phyloP scores from a whole-genome alignment of 371 early-diverging fungal genomes.

The Haplosporangium sp. region DNA sequence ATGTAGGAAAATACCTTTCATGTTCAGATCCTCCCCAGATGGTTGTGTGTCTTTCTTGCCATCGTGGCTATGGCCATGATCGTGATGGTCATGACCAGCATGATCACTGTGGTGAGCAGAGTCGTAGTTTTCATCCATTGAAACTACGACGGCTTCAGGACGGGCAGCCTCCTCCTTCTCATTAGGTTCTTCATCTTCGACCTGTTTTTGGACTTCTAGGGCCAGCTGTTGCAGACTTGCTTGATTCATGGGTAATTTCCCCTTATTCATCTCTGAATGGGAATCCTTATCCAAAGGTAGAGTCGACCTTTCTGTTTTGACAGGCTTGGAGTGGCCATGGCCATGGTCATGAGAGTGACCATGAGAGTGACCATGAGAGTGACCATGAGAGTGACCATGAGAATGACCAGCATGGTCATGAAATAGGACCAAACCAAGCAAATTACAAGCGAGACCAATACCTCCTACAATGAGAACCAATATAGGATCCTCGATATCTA shows the following conservation, averaged over 20 bases:
- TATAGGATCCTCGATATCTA: constrained; percentile 76
- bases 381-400: constrained; percentile 55
- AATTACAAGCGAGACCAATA: constrained; percentile 86
- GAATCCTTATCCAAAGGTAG: too few relatives aligned
- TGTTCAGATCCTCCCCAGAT: constrained; percentile 77
- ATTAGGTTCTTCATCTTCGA: constrained; percentile 21
- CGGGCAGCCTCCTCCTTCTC: background rate
- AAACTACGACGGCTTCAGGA: constrained; percentile 14
- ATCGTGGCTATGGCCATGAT: constrained; percentile 59
- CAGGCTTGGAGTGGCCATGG: background rate
- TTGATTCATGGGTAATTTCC: constrained; percentile 35
- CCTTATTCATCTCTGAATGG: background rate
- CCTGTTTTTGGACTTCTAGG: constrained; percentile 31
- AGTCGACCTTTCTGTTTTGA: too few relatives aligned
- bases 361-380: constrained; percentile 58
- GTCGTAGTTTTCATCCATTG: constrained; percentile 45
- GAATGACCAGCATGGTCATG: constrained; percentile 62
- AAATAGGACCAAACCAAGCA: constrained; percentile 86
- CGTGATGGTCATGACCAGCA: constrained; percentile 42
- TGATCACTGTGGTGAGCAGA: constrained; percentile 57
- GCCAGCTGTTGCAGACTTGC: constrained; percentile 28
- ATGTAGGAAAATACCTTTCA: constrained; percentile 95
- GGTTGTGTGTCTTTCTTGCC: constrained; percentile 48
- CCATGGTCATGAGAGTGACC: background rate
- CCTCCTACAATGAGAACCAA: constrained; percentile 87